Evolutionary conservation across 306 rosid genomes (phyloP), one percentile per base, ranked within the genome.

Genomic region (Prunus kanzakura): DNA sequence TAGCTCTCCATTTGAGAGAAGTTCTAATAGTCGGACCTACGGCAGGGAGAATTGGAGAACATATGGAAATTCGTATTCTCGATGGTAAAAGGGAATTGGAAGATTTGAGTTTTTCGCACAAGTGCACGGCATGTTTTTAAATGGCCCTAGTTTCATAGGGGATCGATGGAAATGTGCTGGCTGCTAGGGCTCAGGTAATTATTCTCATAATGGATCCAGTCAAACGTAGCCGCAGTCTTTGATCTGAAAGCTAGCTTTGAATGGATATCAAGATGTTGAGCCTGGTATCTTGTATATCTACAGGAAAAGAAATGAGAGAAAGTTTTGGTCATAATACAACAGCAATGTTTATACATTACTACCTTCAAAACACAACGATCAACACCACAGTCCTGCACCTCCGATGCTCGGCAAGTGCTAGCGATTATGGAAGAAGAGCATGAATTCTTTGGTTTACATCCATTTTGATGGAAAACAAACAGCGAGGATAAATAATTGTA

Each of bases 1-100:
- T 72, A 83, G 79, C 78, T 83, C 85, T 62, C 88, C 87, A 30
- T 81, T 65, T 43, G 93, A 82, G 71, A 84, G 83, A 78, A 82
- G 75, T 46, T 62, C 85, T 4, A 58, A 72, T 60, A 73, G 81
- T 62, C 83, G 75, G 23, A 71, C 11, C 41, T 14, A 77, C 64
- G 29, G 58, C 65, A 61, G 76, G 47, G 80, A 77, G 20, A 67
- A 25, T 75, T 83, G 89, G 91, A 88, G 71, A 62, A 76, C 89
- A 46, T 74, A 86, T 62, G 89, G 87, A 61, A 63, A 67, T 58
- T 80, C 87, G 4, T 62, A 82, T 56, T 76, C 80, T 56, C 56
- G 69, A 57, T 84, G 91, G 87, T 84, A 71, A 74, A 23, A 69
- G 63, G 32, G 8, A 50, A 76, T 71, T 20, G 2, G 41, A 5